Percentiles rank a stretch among this genome's conserved stretches.
Evolutionary conservation across 225 moss, liverwort and hornwort species (phyloP).

Genomic region (Rhytidiadelphus loreus): DNA sequence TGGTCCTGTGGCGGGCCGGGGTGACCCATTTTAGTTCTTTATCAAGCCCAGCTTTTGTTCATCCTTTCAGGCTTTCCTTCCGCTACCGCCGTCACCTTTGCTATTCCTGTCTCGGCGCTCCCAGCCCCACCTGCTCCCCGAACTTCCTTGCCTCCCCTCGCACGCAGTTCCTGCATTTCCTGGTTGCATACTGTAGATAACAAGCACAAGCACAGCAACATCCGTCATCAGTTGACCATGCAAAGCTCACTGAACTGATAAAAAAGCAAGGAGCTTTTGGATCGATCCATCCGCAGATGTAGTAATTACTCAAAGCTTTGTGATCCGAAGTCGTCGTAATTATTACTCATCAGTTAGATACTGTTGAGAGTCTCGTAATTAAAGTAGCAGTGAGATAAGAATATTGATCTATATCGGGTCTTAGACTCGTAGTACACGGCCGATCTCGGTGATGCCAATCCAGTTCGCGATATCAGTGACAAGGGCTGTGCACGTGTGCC

Average conservation of each 20-base stretch:
- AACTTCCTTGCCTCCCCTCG: neutral
- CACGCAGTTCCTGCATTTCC: neutral
- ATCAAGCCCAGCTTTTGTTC: neutral
- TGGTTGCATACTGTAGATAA: neutral
- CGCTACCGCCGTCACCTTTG: neutral
- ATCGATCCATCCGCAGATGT: neutral
- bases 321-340: neutral
- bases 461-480: neutral
- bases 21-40: neutral
- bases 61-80: slow-evolving; percentile 4
- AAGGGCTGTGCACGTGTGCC: neutral
- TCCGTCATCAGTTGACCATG: neutral
- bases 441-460: neutral
- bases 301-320: neutral
- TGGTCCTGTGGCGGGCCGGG: neutral
- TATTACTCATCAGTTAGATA: neutral
- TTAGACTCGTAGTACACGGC: neutral
- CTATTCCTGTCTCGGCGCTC: slow-evolving; percentile 1
- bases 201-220: neutral
- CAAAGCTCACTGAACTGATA: too few species aligned
- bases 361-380: neutral
- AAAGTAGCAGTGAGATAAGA: neutral
- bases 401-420: neutral
- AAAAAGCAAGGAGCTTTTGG: neutral
- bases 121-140: neutral